Conservation (phyloP, 73 alveolate genomes). For the Breviolum minutum region DNA sequence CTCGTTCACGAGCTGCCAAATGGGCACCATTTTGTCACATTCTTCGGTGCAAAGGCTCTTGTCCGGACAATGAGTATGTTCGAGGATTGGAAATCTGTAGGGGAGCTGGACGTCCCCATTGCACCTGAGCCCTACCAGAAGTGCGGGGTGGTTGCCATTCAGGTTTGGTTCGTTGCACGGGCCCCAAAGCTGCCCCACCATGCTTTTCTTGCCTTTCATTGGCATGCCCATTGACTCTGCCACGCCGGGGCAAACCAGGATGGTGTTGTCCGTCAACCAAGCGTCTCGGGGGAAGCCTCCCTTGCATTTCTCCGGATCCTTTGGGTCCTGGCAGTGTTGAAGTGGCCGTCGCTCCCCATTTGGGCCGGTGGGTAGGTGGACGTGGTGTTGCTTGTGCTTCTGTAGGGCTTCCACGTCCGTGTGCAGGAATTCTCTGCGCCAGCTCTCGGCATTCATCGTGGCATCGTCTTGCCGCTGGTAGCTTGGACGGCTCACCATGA, state of each 20-base stretch:
- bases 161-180: conserved; percentile 24
- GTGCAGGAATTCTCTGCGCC: background rate
- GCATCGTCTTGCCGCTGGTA: background rate
- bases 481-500: conserved; percentile 35
- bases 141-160: conserved; percentile 53
- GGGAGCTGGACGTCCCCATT: conserved; percentile 50
- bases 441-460: background rate
- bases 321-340: conserved; percentile 32
- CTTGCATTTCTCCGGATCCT: conserved; percentile 50
- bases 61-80: background rate
- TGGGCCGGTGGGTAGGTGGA: conserved; percentile 2
- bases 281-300: background rate
- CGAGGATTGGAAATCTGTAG: conserved; percentile 23
- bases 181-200: conserved; percentile 40
- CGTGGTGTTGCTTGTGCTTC: conserved; percentile 66
- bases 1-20: background rate
- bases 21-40: background rate
- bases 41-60: background rate
- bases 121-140: conserved; percentile 35
- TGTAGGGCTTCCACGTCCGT: conserved; percentile 42
- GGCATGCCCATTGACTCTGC: conserved; percentile 22
- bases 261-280: background rate
- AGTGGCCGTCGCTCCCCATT: conserved; percentile 1
- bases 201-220: conserved; percentile 36
- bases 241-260: conserved; percentile 12